Evolutionary conservation across 495 filamentous ascomycete species (phyloP), one percentile per base, ranked within the genome.

Genomic region (Podospora pseudoanserina): DNA sequence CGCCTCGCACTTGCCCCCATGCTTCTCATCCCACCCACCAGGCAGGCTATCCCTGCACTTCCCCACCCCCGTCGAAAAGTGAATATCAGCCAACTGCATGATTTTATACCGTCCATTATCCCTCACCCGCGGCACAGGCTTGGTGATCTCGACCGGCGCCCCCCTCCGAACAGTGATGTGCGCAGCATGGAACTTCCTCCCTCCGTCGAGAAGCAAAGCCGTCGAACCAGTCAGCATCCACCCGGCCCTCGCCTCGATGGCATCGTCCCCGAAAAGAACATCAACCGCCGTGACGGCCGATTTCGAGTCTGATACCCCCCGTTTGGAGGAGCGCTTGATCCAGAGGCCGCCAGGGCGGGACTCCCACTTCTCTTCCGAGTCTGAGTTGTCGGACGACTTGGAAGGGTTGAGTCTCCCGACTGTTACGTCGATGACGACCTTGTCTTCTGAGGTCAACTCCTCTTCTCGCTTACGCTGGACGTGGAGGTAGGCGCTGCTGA

Each of bases 101-200:
- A 99, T 96, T 80, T 97, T 98, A 79, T 98, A 97, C 69, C 89
- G 91, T n/a, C 93, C 94, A 76, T 96, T 91, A 30, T 94, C 91
- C 62, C 86, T 85, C 66, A 99, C 90, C 63, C 88, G 85, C 16
- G 89, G 91, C n/a, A 83, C 78, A 0, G 92, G 90, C 72, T 88
- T 91, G 69, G 86, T 82, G 16, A 78, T 71, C 66, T 86, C 84
- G 2, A 80, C 70, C 6, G 85, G 86, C 32, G 83, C 82, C 4
- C 95, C 95, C 68, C 91, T 85, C 32, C 93, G 86, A 61, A 96
- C 81, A 30, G 87, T 94, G 27, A 99, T 77, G 57, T 92, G 88
- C 20, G 91, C 85, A 66, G 86, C 85, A 59, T 89, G 87, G 15
- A 81, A 76, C 56, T 90, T 88, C 15, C 85, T 85, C 58, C 82